Evolutionary conservation across 2,329 filamentous ascomycete species (phyloP).

Genomic region (Zelopaecilomyces penicillatus): DNA sequence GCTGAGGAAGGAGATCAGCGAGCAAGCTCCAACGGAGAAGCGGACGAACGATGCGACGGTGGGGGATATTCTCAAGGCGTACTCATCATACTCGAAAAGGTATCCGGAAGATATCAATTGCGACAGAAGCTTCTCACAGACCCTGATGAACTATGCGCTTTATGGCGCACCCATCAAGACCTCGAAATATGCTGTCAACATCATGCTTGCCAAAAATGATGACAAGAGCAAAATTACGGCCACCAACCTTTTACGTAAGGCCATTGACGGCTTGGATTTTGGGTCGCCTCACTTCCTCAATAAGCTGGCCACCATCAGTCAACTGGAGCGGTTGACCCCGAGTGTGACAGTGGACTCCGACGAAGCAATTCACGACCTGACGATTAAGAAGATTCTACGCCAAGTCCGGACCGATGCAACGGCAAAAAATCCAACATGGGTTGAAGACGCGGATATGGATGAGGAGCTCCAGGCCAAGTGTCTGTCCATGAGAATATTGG

Average conservation of each 20-base stretch:
- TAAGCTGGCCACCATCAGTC: conserved; percentile 62
- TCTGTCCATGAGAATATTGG: conserved; percentile 74
- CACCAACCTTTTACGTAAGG: conserved; percentile 71
- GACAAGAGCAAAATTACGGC: conserved; percentile 76
- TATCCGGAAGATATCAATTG: conserved; percentile 77
- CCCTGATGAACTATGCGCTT: conserved; percentile 73
- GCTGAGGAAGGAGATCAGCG: conserved; percentile 76
- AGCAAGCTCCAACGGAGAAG: conserved; percentile 64
- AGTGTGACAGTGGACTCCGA: conserved; percentile 64
- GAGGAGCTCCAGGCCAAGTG: conserved; percentile 78
- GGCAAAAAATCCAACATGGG: conserved; percentile 54
- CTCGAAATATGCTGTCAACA: conserved; percentile 88
- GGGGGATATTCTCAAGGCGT: conserved; percentile 90
- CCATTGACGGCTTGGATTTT: conserved; percentile 65
- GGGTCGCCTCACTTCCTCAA: conserved; percentile 66
- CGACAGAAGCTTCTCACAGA: conserved; percentile 72
- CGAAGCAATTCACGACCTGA: conserved; percentile 71
- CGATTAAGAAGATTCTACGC: conserved; percentile 65
- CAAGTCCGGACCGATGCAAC: conserved; percentile 57
- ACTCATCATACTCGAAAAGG: conserved; percentile 80
- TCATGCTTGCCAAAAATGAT: conserved; percentile 66
- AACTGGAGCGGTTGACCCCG: conserved; percentile 68
- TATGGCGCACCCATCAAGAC: conserved; percentile 73
- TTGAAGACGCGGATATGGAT: conserved; percentile 58
- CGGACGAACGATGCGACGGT: conserved; percentile 61